phyloP scores from a whole-genome alignment of 768 basidiomycete species.

The Termitomyces sp. region DNA sequence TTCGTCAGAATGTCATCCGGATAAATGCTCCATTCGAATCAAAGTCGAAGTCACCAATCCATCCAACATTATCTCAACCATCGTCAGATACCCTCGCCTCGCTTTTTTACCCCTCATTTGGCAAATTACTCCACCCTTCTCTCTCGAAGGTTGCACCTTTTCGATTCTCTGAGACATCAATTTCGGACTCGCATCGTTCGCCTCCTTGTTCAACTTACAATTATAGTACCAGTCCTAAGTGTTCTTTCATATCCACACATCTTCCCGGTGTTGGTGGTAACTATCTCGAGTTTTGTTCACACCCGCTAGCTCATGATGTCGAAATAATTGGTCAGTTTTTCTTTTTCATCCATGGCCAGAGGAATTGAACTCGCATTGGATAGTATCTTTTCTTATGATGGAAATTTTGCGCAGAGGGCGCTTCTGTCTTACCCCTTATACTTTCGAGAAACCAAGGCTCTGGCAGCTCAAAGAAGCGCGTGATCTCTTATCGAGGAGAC shows the following conservation, averaged over 20 bases:
- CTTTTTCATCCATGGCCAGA: not conserved
- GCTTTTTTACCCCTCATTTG: constrained; percentile 8
- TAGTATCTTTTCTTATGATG: constrained; percentile 62
- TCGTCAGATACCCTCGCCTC: constrained; percentile 8
- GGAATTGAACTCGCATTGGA: constrained; percentile 8
- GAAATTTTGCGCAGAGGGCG: constrained; percentile 58
- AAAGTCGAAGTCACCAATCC: constrained; percentile 4
- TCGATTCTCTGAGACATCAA: not conserved
- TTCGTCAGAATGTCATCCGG: constrained; percentile 45
- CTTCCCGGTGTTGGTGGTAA: constrained; percentile 49
- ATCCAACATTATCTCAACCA: constrained; percentile 11
- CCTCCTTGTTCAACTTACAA: not conserved
- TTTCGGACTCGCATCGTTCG: not conserved
- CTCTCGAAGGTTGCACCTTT: constrained; percentile 12
- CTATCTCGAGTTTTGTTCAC: constrained; percentile 51
- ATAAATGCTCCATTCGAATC: constrained; percentile 28
- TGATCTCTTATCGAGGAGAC: constrained; percentile 29
- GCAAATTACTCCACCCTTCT: constrained; percentile 10
- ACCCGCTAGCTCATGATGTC: constrained; percentile 41
- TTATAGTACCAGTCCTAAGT: constrained; percentile 23
- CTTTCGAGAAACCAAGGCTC: constrained; percentile 41
- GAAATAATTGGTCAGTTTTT: constrained; percentile 47
- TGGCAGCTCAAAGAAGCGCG: constrained; percentile 42
- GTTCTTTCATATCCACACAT: constrained; percentile 42
- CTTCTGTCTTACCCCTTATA: constrained; percentile 45